Evolutionary conservation across 2,329 filamentous ascomycete genomes (phyloP), one percentile per base, ranked within the genome.

Genomic region (Ustilaginoidea virens): DNA sequence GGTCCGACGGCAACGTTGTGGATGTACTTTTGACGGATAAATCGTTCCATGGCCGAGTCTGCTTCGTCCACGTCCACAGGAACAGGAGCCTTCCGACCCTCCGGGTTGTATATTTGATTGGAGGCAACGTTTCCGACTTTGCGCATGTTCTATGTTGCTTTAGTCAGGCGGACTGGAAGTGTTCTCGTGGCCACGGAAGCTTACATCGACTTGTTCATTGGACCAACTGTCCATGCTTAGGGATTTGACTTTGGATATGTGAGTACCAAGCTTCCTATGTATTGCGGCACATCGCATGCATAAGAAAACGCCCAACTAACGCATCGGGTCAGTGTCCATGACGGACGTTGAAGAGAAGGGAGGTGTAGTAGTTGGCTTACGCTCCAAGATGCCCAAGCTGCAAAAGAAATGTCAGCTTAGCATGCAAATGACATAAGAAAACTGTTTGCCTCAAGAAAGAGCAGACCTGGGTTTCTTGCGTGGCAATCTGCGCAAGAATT

Each of bases 181-280:
- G 12, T 12, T 17, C 25, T 13, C 9, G 5, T 16, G 11, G 10
- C 17, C 17, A 17, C 25, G 30, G 8, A 21, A 20, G 34, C 70
- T 56, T 62, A 93, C 86, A 58, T 98, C 90, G 38, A 98, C 86
- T 58, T 98, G 90, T 36, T 96, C 90, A 46, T 78, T 77, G 27
- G 80, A 75, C 90, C 90, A 98, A 41, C 79, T 90, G 56, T 98
- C 90, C 86, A 98, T 96, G 53, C 80, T 96, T 58, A 98, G 57
- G 21, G 86, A 96, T 57, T 98, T 98, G 61, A 98, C 85, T 55
- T 98, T 98, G 40, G 86, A 94, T 38, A 98, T 83, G 55, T 98
- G 90, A 23, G 90, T 96, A 36, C 90, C 90, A 46, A 98, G 65
- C 58, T 96, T 96, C 48, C 90, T 81, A 61, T 98, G 90, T 47